These are phyloP conservation scores for Erysiphe neolycopersici DNA, from an alignment of 2,329 filamentous ascomycete genomes.

Conservation along the genomic window DNA sequence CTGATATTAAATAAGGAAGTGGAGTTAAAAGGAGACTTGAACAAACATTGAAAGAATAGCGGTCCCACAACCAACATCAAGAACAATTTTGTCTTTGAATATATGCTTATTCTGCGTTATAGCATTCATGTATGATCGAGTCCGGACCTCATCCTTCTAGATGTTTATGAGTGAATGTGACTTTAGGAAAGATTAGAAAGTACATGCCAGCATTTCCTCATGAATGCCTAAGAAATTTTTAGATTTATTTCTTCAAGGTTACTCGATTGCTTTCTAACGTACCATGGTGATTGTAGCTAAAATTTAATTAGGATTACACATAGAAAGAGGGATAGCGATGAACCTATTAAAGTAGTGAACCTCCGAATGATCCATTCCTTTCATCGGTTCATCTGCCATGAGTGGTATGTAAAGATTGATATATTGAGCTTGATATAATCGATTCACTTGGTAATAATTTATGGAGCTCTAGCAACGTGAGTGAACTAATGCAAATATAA, in stretches of 20 bases:
- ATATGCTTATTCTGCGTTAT: conserved; percentile 93
- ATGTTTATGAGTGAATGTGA: conserved; percentile 3
- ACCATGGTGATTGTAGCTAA: conserved; percentile 96
- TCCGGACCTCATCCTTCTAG: conserved; percentile 96
- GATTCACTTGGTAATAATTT: no score
- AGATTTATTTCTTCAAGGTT: conserved; percentile 8
- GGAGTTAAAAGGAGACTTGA: conserved; percentile 4
- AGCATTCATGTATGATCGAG: conserved; percentile 84
- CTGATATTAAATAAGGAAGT: conserved; percentile 19
- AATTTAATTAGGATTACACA: conserved; percentile 5
- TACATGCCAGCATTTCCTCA: conserved; percentile 87
- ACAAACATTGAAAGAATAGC: conserved; percentile 92
- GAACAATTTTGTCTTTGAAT: conserved; percentile 77
- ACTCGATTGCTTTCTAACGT: conserved; percentile 15
- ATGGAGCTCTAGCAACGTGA: no score
- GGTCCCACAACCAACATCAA: conserved; percentile 93
- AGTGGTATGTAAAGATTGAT: no score
- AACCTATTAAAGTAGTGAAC: conserved; percentile 99
- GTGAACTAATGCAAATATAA: no score
- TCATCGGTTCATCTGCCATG: conserved; percentile 26
- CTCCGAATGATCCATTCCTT: conserved; percentile 33
- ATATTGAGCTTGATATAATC: no score
- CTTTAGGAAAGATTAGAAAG: conserved; percentile 4
- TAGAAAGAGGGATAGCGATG: conserved; percentile 2
- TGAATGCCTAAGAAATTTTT: conserved; percentile 39